Evolutionary conservation across 306 rosid genomes (phyloP).

Genomic region (Crotalaria pallida): DNA sequence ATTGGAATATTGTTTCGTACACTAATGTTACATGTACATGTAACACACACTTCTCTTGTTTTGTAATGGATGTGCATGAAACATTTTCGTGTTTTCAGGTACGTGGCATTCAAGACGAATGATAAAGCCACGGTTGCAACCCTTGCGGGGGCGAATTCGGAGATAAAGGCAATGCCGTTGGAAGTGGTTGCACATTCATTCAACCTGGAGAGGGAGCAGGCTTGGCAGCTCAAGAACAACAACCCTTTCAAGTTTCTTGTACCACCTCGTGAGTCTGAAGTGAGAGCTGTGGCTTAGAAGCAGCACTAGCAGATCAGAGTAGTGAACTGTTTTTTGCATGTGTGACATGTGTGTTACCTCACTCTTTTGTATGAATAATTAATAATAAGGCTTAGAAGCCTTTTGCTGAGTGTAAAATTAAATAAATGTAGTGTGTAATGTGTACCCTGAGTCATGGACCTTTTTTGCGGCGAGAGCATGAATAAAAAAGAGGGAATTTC

Average conservation of each 20-base stretch:
- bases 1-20: too few species aligned
- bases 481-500: not conserved
- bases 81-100: not conserved
- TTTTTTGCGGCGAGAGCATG: constrained; percentile 10
- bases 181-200: constrained; percentile 37
- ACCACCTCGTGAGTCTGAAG: constrained; percentile 22
- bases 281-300: constrained; percentile 6
- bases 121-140: constrained; percentile 30
- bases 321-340: not conserved
- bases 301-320: not conserved
- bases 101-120: constrained; percentile 54
- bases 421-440: not conserved
- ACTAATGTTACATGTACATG: too few species aligned
- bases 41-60: too few species aligned
- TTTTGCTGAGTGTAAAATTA: not conserved
- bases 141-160: constrained; percentile 37
- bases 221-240: constrained; percentile 36
- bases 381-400: constrained; percentile 24
- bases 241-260: constrained; percentile 21
- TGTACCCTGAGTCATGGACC: not conserved
- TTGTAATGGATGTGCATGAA: too few species aligned
- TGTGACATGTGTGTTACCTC: not conserved
- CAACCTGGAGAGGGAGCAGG: constrained; percentile 30
- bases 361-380: not conserved
- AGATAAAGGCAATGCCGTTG: constrained; percentile 30